Conservation (phyloP, 495 filamentous ascomycete species). For the Neurospora africana region DNA sequence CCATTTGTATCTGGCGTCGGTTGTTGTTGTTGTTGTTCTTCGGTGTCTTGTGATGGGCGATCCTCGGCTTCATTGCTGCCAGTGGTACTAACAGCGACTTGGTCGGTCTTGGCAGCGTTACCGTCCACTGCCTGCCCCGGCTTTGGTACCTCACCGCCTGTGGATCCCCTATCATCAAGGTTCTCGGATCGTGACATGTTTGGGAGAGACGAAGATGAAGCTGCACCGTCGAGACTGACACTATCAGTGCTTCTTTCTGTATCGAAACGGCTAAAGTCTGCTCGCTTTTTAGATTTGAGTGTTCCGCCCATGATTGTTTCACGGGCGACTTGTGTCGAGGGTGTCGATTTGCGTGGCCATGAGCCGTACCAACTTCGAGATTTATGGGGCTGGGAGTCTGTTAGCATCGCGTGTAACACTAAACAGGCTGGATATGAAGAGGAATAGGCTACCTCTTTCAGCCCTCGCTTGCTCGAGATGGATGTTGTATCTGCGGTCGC, state of each 20-base stretch:
- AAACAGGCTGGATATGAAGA: neutral
- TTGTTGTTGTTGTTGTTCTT: neutral
- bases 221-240: conserved; percentile 14
- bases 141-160: neutral
- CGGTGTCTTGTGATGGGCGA: neutral
- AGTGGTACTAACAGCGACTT: conserved; percentile 1
- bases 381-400: conserved; percentile 37
- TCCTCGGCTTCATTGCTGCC: neutral
- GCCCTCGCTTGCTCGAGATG: neutral
- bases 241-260: conserved; percentile 25
- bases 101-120: conserved; percentile 1
- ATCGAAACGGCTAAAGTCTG: conserved; percentile 39
- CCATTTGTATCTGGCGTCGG: neutral
- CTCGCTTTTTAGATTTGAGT: conserved; percentile 23
- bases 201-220: conserved; percentile 18
- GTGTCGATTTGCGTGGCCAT: conserved; percentile 62
- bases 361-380: conserved; percentile 53
- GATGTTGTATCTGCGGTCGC: conserved; percentile 1
- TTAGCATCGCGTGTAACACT: conserved; percentile 5
- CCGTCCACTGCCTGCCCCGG: neutral
- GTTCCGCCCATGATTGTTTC: conserved; percentile 60
- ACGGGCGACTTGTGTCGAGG: conserved; percentile 64
- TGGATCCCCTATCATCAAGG: neutral
- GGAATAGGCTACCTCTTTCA: conserved; percentile 13
- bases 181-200: conserved; percentile 7